Evolutionary conservation across 805 yeast genomes (phyloP).

Genomic region (Candida manassasensis): DNA sequence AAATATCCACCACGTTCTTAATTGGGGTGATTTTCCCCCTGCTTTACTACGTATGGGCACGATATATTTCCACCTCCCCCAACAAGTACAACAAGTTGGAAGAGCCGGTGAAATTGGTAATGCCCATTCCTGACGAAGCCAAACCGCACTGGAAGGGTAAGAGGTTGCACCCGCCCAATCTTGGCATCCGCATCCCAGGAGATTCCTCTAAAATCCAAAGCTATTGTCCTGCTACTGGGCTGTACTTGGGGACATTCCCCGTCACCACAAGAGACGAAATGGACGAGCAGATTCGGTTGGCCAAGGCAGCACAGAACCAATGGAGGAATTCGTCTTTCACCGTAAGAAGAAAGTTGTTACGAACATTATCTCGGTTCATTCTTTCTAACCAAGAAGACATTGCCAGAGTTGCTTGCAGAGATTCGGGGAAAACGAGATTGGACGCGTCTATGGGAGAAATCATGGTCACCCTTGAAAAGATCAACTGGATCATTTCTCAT

Average conservation of each 20-base stretch:
- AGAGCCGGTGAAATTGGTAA: constrained; percentile 43
- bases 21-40: constrained; percentile 34
- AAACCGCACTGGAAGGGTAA: constrained; percentile 91
- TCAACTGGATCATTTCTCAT: constrained; percentile 82
- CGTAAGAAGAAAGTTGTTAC: constrained; percentile 64
- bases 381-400: constrained; percentile 78
- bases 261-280: constrained; percentile 67
- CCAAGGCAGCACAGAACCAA: constrained; percentile 49
- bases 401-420: constrained; percentile 92
- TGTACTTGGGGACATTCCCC: constrained; percentile 67
- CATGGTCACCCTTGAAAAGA: constrained; percentile 88
- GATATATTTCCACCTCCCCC: constrained; percentile 33
- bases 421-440: constrained; percentile 91
- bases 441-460: constrained; percentile 97
- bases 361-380: constrained; percentile 67
- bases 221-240: constrained; percentile 96
- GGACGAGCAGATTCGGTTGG: constrained; percentile 53
- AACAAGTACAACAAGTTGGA: constrained; percentile 40
- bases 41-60: constrained; percentile 30
- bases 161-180: constrained; percentile 55
- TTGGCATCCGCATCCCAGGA: constrained; percentile 50
- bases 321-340: constrained; percentile 54
- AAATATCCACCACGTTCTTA: constrained; percentile 41
- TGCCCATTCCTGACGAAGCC: constrained; percentile 70
- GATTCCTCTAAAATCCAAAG: constrained; percentile 72